phyloP scores from a whole-genome alignment of 805 yeast genomes.

The Wickerhamiella cacticola region DNA sequence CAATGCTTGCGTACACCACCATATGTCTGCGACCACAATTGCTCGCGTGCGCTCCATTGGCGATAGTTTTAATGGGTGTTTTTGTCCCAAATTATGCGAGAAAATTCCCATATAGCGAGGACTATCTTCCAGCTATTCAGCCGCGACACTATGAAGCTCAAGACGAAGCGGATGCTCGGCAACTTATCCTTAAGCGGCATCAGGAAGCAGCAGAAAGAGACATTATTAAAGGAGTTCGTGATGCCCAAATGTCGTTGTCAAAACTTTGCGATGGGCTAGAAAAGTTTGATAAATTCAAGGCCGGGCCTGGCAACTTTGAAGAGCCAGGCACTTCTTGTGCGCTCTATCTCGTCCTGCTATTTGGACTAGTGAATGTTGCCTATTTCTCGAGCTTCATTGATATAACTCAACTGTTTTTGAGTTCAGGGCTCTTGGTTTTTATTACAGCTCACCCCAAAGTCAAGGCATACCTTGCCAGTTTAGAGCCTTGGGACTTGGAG shows the following conservation, averaged over 20 bases:
- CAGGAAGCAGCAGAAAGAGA: constrained; percentile 17
- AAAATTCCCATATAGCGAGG: constrained; percentile 18
- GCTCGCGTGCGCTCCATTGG: constrained; percentile 49
- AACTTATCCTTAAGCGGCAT: constrained; percentile 9
- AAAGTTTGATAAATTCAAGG: constrained; percentile 41
- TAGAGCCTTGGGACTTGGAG: constrained; percentile 19
- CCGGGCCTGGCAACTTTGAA: constrained; percentile 55
- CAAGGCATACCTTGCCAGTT: constrained; percentile 24
- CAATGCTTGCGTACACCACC: constrained; percentile 48
- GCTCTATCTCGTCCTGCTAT: constrained; percentile 34
- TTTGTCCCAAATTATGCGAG: constrained; percentile 55
- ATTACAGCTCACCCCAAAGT: constrained; percentile 49
- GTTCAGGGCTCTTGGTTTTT: constrained; percentile 45
- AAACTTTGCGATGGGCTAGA: constrained; percentile 41
- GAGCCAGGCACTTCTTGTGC: constrained; percentile 58
- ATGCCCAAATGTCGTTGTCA: constrained; percentile 50
- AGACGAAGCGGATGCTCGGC: constrained; percentile 21
- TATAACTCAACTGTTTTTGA: constrained; percentile 48
- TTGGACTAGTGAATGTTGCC: constrained; percentile 25
- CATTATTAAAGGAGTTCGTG: constrained; percentile 18
- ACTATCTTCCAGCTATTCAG: constrained; percentile 20
- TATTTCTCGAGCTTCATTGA: constrained; percentile 36
- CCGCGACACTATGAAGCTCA: constrained; percentile 16
- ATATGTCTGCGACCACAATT: constrained; percentile 62
- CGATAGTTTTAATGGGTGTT: constrained; percentile 42